phyloP scores from a whole-genome alignment of 441 rosid species.

The Bocquillonia castaneifolia region DNA sequence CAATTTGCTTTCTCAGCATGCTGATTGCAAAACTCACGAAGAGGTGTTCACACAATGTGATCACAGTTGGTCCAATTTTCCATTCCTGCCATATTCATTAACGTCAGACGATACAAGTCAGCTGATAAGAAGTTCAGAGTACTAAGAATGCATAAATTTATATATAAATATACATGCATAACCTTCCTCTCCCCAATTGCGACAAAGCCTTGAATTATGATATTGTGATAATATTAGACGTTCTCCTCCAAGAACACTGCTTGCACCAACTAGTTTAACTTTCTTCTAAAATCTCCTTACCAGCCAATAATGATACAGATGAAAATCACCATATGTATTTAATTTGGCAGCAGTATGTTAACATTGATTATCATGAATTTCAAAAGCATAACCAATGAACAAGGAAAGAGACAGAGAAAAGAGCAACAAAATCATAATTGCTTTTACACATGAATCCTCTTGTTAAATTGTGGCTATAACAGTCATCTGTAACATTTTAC shows the following conservation, averaged over 20 bases:
- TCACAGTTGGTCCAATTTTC: conserved; percentile 76
- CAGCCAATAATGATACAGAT: background rate
- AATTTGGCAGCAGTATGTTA: background rate
- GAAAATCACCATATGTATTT: background rate
- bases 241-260: background rate
- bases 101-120: background rate
- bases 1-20: conserved; percentile 54
- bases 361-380: background rate
- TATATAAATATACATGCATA: background rate
- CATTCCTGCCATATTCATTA: conserved; percentile 52
- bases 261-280: background rate
- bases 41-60: conserved; percentile 83
- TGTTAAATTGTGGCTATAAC: background rate
- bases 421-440: background rate
- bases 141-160: background rate
- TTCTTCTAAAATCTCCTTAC: background rate
- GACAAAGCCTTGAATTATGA: no score
- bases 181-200: background rate
- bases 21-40: conserved; percentile 90
- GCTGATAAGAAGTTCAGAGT: background rate
- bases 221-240: no score
- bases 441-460: background rate
- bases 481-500: background rate
- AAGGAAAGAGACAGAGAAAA: background rate
- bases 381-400: background rate